A percentile compares a stretch with the other conserved stretches of the same genome.
phyloP scores from a whole-genome alignment of 2,329 filamentous ascomycete species.

The Moelleriella libera region DNA sequence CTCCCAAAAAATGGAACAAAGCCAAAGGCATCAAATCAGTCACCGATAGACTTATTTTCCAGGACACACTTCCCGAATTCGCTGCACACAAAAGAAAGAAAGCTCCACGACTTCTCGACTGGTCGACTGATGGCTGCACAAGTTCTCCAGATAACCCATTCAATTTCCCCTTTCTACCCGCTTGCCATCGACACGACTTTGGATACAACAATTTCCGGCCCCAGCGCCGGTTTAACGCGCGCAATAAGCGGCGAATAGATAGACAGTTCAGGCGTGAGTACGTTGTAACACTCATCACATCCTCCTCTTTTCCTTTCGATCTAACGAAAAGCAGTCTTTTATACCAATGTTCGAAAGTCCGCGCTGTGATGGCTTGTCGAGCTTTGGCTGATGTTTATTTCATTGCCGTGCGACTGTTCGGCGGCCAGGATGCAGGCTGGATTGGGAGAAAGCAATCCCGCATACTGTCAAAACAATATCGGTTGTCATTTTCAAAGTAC shows the following conservation, averaged over 20 bases:
- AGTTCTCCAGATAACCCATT: background rate
- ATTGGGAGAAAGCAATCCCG: background rate
- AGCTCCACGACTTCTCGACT: background rate
- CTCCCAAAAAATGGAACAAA: too few relatives aligned
- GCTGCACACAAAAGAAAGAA: too few relatives aligned
- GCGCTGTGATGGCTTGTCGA: background rate
- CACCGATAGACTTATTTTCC: background rate
- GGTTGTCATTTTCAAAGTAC: background rate
- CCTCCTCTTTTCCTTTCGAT: too few relatives aligned
- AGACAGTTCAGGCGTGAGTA: background rate
- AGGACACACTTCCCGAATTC: background rate
- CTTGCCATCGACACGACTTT: constrained; percentile 1
- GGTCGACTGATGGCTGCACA: background rate
- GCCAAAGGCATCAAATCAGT: background rate
- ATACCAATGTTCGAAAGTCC: background rate
- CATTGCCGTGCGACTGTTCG: background rate
- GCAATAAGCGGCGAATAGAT: background rate
- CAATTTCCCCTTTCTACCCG: background rate
- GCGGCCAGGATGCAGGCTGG: background rate
- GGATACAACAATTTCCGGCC: background rate
- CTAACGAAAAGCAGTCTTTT: background rate
- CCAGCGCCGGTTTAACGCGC: background rate
- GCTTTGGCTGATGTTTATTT: background rate
- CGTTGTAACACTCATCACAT: background rate
- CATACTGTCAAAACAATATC: background rate